Base-by-base conservation (phyloP, 129 eudicot genomes). In the Centrapalus pauciflorus region DNA sequence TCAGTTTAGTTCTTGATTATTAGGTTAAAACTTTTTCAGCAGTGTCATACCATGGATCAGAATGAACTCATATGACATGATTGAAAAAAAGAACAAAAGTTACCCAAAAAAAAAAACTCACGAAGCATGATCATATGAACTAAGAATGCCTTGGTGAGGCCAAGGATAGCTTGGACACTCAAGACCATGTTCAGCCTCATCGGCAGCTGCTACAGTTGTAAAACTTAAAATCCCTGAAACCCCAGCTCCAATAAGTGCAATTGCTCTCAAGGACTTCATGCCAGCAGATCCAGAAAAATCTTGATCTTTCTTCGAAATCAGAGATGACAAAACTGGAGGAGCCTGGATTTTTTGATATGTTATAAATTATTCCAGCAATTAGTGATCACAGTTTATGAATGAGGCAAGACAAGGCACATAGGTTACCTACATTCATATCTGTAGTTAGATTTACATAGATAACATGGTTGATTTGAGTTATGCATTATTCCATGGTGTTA, bases 151-250 rank as follows among this genome's bases (percentile, higher is more conserved):
- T 54, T 79, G 60, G 79, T 90, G 97, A 43, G 97, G 97, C 97
- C 97, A 90, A 40, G 97, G 97, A 71, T 90, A 86, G 84, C 72
- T 86, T 12, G 97, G 90, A 55, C 83, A 64, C 40, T 81, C 95
- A n/a, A 90, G 74, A 4, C 97, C 97, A 73, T 90, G 97, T 70
- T 90, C 97, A 56, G 97, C 95, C 79, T 90, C 97, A 73, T 90
- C 95, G 49, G 95, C 87, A 79, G 84, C 66, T 48, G 92, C 91
- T 46, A 90, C 30, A 5, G 95, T 77, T 27, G 95, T 80, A 73
- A 74, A 90, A 61, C 97, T 69, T 70, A 90, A 45, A 72, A 90
- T 70, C 64, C 97, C 97, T 24, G 97, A 51, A 43, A 80, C 87
- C 69, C 97, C 95, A 29, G 97, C 97, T 70, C 97, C 97, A 67